These are phyloP conservation scores for Backusella mclennaniae DNA, from an alignment of 192 early-diverging fungal species.

Conservation along the genomic window DNA sequence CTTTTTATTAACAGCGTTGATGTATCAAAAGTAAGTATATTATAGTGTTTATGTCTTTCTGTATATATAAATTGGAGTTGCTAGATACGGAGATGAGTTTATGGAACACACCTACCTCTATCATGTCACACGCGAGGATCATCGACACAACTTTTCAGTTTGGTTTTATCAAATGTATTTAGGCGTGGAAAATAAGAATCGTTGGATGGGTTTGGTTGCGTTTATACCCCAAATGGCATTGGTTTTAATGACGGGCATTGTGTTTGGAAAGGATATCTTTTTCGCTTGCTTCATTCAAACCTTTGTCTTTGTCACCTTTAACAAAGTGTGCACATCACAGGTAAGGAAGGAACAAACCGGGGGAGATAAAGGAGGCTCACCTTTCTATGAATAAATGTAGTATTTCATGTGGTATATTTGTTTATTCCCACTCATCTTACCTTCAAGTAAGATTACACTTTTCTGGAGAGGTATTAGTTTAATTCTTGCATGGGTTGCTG, in stretches of 20 bases:
- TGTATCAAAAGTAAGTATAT: conserved; percentile 62
- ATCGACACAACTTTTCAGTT: conserved; percentile 97
- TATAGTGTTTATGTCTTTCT: background rate
- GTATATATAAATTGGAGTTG: background rate
- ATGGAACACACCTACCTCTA: conserved; percentile 91
- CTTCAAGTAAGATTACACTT: conserved; percentile 50
- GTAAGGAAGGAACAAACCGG: conserved; percentile 34
- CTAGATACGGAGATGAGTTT: conserved; percentile 81
- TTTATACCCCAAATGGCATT: conserved; percentile 84
- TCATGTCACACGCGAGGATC: conserved; percentile 94
- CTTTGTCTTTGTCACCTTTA: conserved; percentile 93
- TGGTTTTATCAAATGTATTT: conserved; percentile 98
- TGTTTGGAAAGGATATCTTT: conserved; percentile 77
- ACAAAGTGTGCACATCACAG: conserved; percentile 97
- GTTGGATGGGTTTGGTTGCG: conserved; percentile 62
- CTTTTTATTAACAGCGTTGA: conserved; percentile 58
- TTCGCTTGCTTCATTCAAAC: conserved; percentile 93
- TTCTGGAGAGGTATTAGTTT: conserved; percentile 51
- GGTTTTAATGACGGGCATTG: conserved; percentile 64
- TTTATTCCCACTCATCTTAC: conserved; percentile 85
- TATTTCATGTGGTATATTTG: conserved; percentile 99
- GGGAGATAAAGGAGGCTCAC: background rate
- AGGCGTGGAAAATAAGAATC: conserved; percentile 50
- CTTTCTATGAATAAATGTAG: conserved; percentile 37
- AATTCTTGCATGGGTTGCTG: conserved; percentile 66